Base-by-base conservation (phyloP, 78 protist species). In the Polysphondylium violaceum region DNA sequence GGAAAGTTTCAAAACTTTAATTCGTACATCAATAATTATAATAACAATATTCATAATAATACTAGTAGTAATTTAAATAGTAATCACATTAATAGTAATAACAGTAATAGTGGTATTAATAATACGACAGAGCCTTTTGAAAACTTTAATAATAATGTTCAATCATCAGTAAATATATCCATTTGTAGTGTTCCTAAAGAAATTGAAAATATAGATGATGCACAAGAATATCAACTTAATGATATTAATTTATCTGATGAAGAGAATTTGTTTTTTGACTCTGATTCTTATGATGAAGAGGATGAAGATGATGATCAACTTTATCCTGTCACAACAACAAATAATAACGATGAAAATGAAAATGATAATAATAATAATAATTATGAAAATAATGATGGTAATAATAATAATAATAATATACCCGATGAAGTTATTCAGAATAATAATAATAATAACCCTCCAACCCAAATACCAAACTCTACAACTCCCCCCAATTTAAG, bases 151-250 rank as follows among this genome's bases (percentile, higher is more conserved):
- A 0, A 55, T 21, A 3, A 21, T n/a, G 14, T 44, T 14, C 55
- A 16, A 23, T 31, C 79, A 7, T 23, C 77, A 43, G 33, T 83
- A 8, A 83, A 83, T 83, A 40, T 83, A 31, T 31, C 63, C 2
- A 51, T 83, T 33, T 67, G 71, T 58, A 83, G 81, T 69, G 91
- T 83, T 1, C 91, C 91, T 27, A 83, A 83, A 43, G 91, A 83
- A 58, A 69, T 83, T 55, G 81, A 83, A 43, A 60, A 67, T 58
- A 55, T 83, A 3, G 91, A 74, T 27, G 76, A 83, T 55, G 91
- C 91, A 35, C 91, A 83, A 69, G 91, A 83, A 59, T 83, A 83
- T 59, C 91, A 83, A 69, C 31, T 83, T 21, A 83, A 83, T 69
- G 91, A 83, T 58, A 83, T 83, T 27, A 79, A 59, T 19, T 27